These are phyloP conservation scores for Teunomyces funiuensis DNA, from an alignment of 805 yeast species.

Conservation along the genomic window DNA sequence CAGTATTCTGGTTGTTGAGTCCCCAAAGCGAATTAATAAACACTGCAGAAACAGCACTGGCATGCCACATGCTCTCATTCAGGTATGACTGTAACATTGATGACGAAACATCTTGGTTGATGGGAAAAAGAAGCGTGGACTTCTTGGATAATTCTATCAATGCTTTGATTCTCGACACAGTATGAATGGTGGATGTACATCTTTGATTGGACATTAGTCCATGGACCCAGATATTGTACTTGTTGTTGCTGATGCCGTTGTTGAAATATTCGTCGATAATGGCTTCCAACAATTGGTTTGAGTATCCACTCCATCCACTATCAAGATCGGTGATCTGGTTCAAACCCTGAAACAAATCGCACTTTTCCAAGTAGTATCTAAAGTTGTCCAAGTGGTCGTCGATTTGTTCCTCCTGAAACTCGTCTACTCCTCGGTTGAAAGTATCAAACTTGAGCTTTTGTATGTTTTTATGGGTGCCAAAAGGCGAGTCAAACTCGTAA, in stretches of 20 bases:
- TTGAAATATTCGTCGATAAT: constrained; percentile 68
- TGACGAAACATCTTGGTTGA: constrained; percentile 22
- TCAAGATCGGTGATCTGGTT: constrained; percentile 71
- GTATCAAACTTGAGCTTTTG: constrained; percentile 43
- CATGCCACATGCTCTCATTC: constrained; percentile 43
- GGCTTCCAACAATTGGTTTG: constrained; percentile 49
- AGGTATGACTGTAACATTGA: constrained; percentile 12
- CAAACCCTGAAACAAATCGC: constrained; percentile 74
- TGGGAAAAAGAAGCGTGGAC: constrained; percentile 58
- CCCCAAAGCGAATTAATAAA: constrained; percentile 45
- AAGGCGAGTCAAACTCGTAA: constrained; percentile 5
- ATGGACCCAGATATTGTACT: constrained; percentile 37
- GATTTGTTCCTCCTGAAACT: constrained; percentile 44
- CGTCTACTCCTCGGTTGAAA: constrained; percentile 59
- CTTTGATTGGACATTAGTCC: constrained; percentile 41
- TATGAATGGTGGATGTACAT: constrained; percentile 12
- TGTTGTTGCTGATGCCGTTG: constrained; percentile 30
- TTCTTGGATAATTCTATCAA: constrained; percentile 45
- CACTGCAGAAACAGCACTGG: constrained; percentile 26
- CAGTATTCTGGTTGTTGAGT: constrained; percentile 36
- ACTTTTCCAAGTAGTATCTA: constrained; percentile 65
- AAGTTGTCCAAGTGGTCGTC: constrained; percentile 50
- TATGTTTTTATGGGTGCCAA: constrained; percentile 28
- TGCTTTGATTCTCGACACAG: constrained; percentile 45
- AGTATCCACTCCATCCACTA: constrained; percentile 82